A percentile compares a stretch with the other conserved stretches of the same genome.
These are phyloP conservation scores for Prasinococcaceae sp. DNA, from an alignment of 139 green algal genomes.

Conservation along the genomic window DNA sequence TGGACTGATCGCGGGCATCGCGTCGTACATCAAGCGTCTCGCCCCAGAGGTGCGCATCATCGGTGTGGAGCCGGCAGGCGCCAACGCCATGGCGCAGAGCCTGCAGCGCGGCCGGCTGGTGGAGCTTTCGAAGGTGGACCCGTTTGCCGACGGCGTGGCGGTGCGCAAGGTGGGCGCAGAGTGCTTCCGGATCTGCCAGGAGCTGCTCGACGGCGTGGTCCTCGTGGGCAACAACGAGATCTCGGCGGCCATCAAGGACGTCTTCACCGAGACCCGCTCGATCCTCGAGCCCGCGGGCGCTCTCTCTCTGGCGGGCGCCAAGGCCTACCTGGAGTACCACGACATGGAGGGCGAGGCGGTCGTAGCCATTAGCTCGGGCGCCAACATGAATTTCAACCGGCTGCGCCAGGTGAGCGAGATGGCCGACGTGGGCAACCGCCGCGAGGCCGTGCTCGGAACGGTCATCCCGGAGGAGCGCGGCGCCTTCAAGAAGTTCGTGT, in stretches of 20 bases:
- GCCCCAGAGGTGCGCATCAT: slow-evolving; percentile 42
- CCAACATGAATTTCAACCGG: slow-evolving; percentile 96
- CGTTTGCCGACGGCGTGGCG: slow-evolving; percentile 85
- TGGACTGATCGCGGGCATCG: slow-evolving; percentile 82
- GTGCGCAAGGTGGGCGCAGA: slow-evolving; percentile 75
- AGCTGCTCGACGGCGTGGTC: slow-evolving; percentile 79
- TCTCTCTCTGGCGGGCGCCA: slow-evolving; percentile 72
- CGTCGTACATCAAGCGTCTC: slow-evolving; percentile 72
- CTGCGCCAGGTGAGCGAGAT: slow-evolving; percentile 76
- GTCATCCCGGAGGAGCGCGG: slow-evolving; percentile 60
- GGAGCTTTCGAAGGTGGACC: slow-evolving; percentile 65
- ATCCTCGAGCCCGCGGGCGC: slow-evolving; percentile 76
- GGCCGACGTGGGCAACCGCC: slow-evolving; percentile 64
- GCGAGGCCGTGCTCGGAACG: slow-evolving; percentile 69
- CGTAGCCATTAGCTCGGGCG: slow-evolving; percentile 50
- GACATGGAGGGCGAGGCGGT: slow-evolving; percentile 29
- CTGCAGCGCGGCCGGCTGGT: slow-evolving; percentile 51
- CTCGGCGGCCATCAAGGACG: slow-evolving; percentile 71
- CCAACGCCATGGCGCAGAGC: slow-evolving; percentile 83
- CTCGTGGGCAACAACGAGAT: slow-evolving; percentile 74
- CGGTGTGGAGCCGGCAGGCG: slow-evolving; percentile 80
- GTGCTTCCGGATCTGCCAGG: slow-evolving; percentile 75
- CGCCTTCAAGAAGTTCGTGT: slow-evolving; percentile 27
- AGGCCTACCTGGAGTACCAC: slow-evolving; percentile 52
- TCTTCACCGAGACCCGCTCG: slow-evolving; percentile 26